Percentiles rank a stretch among this genome's conserved stretches.
Evolutionary conservation across 495 filamentous ascomycete genomes (phyloP).

Genomic region (Elasticomyces elasticus): DNA sequence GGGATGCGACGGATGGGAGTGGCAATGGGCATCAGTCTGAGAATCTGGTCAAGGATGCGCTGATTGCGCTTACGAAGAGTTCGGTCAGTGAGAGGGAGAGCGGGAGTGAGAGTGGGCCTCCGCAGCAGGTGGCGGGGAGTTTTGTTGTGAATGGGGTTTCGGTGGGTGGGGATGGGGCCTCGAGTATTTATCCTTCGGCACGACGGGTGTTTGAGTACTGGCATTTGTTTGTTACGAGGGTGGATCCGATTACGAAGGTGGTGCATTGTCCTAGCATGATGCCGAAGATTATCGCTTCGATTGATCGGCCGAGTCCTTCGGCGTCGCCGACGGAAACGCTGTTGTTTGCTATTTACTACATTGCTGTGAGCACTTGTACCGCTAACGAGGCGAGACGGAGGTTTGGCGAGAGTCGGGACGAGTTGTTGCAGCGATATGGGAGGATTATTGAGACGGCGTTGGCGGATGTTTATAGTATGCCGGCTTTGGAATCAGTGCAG

Average conservation of each 20-base stretch:
- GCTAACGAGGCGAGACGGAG: constrained; percentile 2
- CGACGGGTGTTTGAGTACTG: constrained; percentile 8
- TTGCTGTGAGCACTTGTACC: constrained; percentile 11
- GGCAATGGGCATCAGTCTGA: constrained; percentile 1
- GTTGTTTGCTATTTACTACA: constrained; percentile 11
- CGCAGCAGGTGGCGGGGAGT: too few species aligned
- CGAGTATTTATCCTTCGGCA: neutral
- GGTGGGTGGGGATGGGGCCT: neutral
- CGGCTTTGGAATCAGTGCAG: constrained; percentile 8
- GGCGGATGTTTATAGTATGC: constrained; percentile 4
- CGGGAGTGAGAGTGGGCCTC: neutral
- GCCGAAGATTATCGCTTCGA: neutral
- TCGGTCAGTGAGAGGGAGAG: neutral
- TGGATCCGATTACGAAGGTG: constrained; percentile 13
- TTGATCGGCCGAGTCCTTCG: neutral
- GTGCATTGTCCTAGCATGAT: constrained; percentile 12
- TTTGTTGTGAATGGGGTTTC: neutral
- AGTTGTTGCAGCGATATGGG: constrained; percentile 10
- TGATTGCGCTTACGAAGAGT: constrained; percentile 7
- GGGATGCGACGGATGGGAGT: neutral
- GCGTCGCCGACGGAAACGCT: neutral
- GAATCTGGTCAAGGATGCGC: constrained; percentile 12
- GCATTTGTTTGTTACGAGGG: constrained; percentile 7
- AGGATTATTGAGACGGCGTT: constrained; percentile 1
- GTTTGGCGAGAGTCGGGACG: constrained; percentile 4